Evolutionary conservation across 2,329 filamentous ascomycete species (phyloP).

Genomic region (Claviceps purpurea): DNA sequence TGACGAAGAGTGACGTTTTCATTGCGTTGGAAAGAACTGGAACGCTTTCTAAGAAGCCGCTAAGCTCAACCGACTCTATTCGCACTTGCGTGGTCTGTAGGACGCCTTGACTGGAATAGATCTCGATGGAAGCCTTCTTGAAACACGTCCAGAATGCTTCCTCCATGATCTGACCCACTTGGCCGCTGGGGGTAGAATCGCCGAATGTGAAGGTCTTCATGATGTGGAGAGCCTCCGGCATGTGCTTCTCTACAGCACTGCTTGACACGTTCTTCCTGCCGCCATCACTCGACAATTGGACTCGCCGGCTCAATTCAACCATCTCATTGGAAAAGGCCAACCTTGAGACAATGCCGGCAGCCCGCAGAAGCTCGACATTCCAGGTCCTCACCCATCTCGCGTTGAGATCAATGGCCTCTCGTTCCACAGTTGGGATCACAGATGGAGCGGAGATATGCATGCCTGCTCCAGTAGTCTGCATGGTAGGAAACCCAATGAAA

Average conservation of each 20-base stretch:
- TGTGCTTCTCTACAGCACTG: slow-evolving; percentile 50
- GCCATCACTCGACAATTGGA: slow-evolving; percentile 33
- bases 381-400: slow-evolving; percentile 87
- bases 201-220: slow-evolving; percentile 78
- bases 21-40: slow-evolving; percentile 72
- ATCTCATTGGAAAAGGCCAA: slow-evolving; percentile 85
- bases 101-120: slow-evolving; percentile 79
- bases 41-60: slow-evolving; percentile 73
- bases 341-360: slow-evolving; percentile 79
- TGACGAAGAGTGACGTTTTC: slow-evolving; percentile 60
- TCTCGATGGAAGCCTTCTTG: slow-evolving; percentile 67
- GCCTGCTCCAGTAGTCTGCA: slow-evolving; percentile 87
- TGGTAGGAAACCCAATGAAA: slow-evolving; percentile 95
- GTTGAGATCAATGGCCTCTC: slow-evolving; percentile 93
- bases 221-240: slow-evolving; percentile 70
- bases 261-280: slow-evolving; percentile 39
- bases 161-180: slow-evolving; percentile 78
- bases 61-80: slow-evolving; percentile 51
- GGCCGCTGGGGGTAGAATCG: slow-evolving; percentile 77
- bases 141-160: slow-evolving; percentile 94
- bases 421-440: slow-evolving; percentile 91
- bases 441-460: slow-evolving; percentile 93
- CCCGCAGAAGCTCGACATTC: slow-evolving; percentile 88
- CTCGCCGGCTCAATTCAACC: slow-evolving; percentile 53
- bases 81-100: slow-evolving; percentile 74